Base-by-base conservation (phyloP, 129 eudicot species). In the Centella asiatica region DNA sequence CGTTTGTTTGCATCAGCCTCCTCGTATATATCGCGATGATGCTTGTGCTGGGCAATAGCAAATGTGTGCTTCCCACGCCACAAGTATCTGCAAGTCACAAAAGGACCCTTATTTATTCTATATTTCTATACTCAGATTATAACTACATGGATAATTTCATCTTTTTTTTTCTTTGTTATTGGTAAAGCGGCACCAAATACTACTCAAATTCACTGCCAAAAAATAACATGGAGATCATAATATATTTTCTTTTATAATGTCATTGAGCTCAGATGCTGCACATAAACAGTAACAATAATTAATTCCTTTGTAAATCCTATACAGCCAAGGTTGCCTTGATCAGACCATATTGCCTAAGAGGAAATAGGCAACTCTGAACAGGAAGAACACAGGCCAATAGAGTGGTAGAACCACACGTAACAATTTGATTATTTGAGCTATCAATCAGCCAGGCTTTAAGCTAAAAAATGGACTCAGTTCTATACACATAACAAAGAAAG, bases 1-100 rank as follows among this genome's bases (percentile, higher is more conserved):
- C 99, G 71, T 58, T 93, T 93, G 70, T 93, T 93, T n/a, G 99
- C 74, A 85, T 88, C 99, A 63, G 99, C 99, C 79, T 93, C 99
- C 71, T 88, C 99, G 23, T 87, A 93, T 61, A 87, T 68, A 67
- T 69, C 83, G 28, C 81, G 81, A 44, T 88, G 96, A 75, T 93
- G 96, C 76, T 93, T 93, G 66, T 93, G 99, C 73, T 87, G 96
- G 36, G 99, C 92, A 82, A 93, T 93, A 17, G 99, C 92, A 73
- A 88, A 93, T 13, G 99, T 88, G 76, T 93, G 65, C 83, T 88
- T 88, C 71, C 83, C 96, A 69, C 99, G 96, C 99, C 99, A 93
- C 65, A 93, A 70, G 58, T 93, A 93, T 69, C 96, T 93, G 78
- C 64, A 81, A 37, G 23, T 19, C 57, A 44, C 23, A 70, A 27